Base-by-base conservation (phyloP, 2,329 filamentous ascomycete genomes). In the Colletotrichum tropicicola region DNA sequence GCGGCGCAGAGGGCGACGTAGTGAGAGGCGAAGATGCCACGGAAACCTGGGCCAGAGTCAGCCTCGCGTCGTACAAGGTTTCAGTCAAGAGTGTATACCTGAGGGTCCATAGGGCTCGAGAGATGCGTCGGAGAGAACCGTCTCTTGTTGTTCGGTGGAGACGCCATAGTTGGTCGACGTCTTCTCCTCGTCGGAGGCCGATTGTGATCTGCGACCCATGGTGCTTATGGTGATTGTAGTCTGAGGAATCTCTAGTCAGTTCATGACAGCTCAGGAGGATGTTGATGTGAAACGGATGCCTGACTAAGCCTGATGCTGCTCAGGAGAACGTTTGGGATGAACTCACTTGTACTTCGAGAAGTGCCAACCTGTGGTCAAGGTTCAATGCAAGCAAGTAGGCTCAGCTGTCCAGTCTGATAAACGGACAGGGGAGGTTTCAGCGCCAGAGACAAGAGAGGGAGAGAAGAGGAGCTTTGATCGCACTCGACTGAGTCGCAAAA, bases 1-100 rank as follows among this genome's bases (percentile, higher is more conserved):
- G 67, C 69, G 5, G 70, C 71, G 19, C 69, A 72, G 5, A 74
- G 49, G 21, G 72, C 70, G 12, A 78, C 76, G 56, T 77, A 78
- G 27, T 69, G 73, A 23, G 71, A 75, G 6, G 68, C 59, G 30
- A 74, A 71, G 43, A 77, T 74, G 3, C 75, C 75, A 4, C 68
- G 67, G 65, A 77, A 73, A 7, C 75, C 75, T 73, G 25, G 3
- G 10, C 15, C 2, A 3, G 9, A 6, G 30, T 35, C 5, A 13
- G 30, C 30, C 9, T 35, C 30, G 30, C n/a, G n/a, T n/a, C n/a
- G n/a, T n/a, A n/a, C n/a, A n/a, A n/a, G 32, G 10, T 35, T 10
- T 10, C 8, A 35, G 32, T 35, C 5, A 4, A 7, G n/a, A 2
- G 8, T 6, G 30, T 32, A 21, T 69, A 71, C 70, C 70, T 23